These are phyloP conservation scores for Myotisia sp. DNA, from an alignment of 2,329 filamentous ascomycete genomes.

Conservation along the genomic window DNA sequence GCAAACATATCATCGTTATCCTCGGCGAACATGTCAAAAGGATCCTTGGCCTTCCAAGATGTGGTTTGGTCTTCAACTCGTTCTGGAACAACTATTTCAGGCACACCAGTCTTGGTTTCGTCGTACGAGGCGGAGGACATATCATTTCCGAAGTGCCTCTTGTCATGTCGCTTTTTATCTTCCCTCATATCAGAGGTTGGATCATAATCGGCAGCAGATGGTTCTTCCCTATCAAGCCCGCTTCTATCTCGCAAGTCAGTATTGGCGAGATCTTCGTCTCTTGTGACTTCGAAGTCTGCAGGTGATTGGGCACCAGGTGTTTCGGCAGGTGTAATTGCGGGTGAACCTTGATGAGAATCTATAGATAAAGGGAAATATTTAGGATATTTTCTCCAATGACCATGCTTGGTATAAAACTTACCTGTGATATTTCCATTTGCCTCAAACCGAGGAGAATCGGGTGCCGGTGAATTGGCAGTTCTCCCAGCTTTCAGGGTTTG, in stretches of 20 bases:
- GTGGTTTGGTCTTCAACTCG: constrained; percentile 23
- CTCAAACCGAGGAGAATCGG: constrained; percentile 32
- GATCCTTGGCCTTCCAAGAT: constrained; percentile 35
- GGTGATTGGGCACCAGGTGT: constrained; percentile 39
- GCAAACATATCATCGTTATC: constrained; percentile 72
- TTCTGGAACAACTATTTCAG: constrained; percentile 38
- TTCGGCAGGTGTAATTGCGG: constrained; percentile 36
- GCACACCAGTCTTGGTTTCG: constrained; percentile 41
- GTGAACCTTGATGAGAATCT: constrained; percentile 28
- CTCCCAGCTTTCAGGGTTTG: constrained; percentile 55
- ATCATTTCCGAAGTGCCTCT: constrained; percentile 46
- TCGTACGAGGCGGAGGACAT: constrained; percentile 43
- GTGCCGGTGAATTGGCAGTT: constrained; percentile 42
- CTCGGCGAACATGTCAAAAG: constrained; percentile 48
- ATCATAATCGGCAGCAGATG: constrained; percentile 88
- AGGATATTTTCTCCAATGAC: constrained; percentile 25
- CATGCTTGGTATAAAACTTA: constrained; percentile 17
- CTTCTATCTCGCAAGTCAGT: constrained; percentile 22
- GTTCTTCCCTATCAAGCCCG: constrained; percentile 50
- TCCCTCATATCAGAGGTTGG: constrained; percentile 79
- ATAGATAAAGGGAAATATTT: constrained; percentile 7
- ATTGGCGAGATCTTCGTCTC: constrained; percentile 56
- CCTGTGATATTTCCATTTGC: constrained; percentile 25
- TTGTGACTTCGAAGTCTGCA: constrained; percentile 47
- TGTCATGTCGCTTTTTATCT: constrained; percentile 57